Percentiles rank a stretch among this genome's conserved stretches.
These are phyloP conservation scores for Cutaneotrichosporon sp. DNA, from an alignment of 1,284 basidiomycete species.

Conservation along the genomic window DNA sequence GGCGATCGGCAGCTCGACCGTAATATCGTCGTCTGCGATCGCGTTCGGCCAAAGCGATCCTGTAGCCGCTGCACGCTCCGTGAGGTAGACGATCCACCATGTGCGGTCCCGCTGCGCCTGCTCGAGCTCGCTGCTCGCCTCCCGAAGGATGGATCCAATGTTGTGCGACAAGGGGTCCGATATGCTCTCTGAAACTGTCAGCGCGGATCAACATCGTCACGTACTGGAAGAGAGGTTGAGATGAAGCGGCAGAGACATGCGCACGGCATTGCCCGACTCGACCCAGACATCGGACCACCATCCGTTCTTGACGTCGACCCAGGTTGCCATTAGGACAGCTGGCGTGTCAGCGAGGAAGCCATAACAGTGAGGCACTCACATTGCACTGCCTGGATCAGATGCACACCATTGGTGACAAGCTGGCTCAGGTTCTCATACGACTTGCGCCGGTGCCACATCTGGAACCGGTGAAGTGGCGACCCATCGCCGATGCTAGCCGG, in stretches of 20 bases:
- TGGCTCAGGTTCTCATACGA: constrained; percentile 30
- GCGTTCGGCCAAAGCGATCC: constrained; percentile 14
- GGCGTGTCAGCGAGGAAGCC: background rate
- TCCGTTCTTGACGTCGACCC: constrained; percentile 43
- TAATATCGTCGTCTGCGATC: constrained; percentile 41
- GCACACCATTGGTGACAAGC: constrained; percentile 22
- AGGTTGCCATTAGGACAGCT: constrained; percentile 34
- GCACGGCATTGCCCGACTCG: constrained; percentile 33
- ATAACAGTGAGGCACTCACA: constrained; percentile 21
- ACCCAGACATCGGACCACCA: constrained; percentile 49
- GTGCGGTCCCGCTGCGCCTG: constrained; percentile 44
- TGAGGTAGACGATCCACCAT: constrained; percentile 44
- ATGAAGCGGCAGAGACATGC: constrained; percentile 37
- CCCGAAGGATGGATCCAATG: constrained; percentile 17
- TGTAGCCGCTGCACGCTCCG: constrained; percentile 24
- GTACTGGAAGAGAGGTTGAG: constrained; percentile 38
- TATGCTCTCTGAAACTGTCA: background rate
- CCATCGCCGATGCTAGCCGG: background rate
- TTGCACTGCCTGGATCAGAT: constrained; percentile 38
- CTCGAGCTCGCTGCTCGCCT: constrained; percentile 22
- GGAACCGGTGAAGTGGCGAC: constrained; percentile 39
- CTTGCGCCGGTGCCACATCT: constrained; percentile 48
- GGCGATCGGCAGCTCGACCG: constrained; percentile 42
- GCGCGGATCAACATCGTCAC: background rate
- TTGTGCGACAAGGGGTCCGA: constrained; percentile 20